Evolutionary conservation across 345 rosid genomes (phyloP).

Genomic region (Erysimum cheiranthoides): DNA sequence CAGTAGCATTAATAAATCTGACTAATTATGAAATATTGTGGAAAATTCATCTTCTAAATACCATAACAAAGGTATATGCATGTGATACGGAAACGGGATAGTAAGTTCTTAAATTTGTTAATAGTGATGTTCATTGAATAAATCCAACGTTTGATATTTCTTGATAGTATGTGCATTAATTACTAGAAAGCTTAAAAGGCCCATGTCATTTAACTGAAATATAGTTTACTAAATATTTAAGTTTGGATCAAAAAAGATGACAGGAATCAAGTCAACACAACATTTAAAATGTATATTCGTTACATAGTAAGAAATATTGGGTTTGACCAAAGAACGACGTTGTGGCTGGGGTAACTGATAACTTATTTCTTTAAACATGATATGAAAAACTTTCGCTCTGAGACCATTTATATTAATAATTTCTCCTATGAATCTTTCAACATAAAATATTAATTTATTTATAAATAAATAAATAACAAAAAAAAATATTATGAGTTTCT

Average conservation of each 20-base stretch:
- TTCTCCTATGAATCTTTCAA: too few relatives aligned
- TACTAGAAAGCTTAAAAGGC: constrained; percentile 16
- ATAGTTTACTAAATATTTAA: neutral
- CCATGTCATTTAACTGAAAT: neutral
- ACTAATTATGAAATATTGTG: neutral
- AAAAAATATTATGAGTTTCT: too few relatives aligned
- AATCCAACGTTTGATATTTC: constrained; percentile 2
- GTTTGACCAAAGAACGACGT: neutral
- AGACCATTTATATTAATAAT: too few relatives aligned
- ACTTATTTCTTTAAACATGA: neutral
- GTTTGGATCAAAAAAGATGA: neutral
- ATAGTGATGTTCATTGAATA: constrained; percentile 8
- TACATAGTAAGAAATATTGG: neutral
- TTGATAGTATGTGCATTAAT: neutral
- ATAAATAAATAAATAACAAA: too few relatives aligned
- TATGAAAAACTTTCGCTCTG: too few relatives aligned
- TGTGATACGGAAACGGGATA: neutral
- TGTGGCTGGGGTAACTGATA: neutral
- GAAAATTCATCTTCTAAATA: neutral
- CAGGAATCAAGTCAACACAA: constrained; percentile 13
- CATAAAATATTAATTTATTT: too few relatives aligned
- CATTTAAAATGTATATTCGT: neutral
- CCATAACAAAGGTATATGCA: constrained; percentile 13
- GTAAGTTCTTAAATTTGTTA: neutral
- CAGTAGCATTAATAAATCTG: constrained; percentile 7